Percentiles rank a stretch among this genome's conserved stretches.
Conservation (phyloP, 495 filamentous ascomycete genomes). For the Penicillium macrosclerotiorum region DNA sequence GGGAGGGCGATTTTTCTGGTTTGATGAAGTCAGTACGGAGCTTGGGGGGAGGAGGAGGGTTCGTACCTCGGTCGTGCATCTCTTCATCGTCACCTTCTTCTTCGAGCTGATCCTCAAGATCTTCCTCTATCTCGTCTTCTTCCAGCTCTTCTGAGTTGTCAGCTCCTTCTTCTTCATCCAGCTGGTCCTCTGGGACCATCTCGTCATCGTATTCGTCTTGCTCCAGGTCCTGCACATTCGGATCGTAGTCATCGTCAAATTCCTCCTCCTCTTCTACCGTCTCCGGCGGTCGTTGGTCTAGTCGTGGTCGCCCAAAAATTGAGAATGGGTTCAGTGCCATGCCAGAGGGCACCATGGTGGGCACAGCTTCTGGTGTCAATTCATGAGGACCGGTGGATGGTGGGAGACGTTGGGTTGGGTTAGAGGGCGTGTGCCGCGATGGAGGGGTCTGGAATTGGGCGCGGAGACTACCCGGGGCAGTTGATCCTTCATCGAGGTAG, state of each 20-base stretch:
- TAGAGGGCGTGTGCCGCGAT: slow-evolving; percentile 28
- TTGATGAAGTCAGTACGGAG: too few relatives aligned
- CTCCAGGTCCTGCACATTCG: slow-evolving; percentile 8
- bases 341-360: slow-evolving; percentile 20
- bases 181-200: slow-evolving; percentile 14
- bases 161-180: slow-evolving; percentile 8
- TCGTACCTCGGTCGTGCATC: slow-evolving; percentile 40
- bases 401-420: slow-evolving; percentile 30
- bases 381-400: slow-evolving; percentile 31
- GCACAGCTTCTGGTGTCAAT: slow-evolving; percentile 19
- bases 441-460: slow-evolving; percentile 42
- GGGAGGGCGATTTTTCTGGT: slow-evolving; percentile 37
- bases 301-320: slow-evolving; percentile 35
- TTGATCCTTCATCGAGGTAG: slow-evolving; percentile 7
- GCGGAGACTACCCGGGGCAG: slow-evolving; percentile 13
- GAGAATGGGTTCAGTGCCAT: slow-evolving; percentile 30
- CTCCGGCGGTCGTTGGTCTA: slow-evolving; percentile 14
- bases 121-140: slow-evolving; percentile 38
- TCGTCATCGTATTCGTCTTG: slow-evolving; percentile 11
- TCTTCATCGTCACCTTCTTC: slow-evolving; percentile 41
- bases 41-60: background rate
- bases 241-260: slow-evolving; percentile 18
- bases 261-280: slow-evolving; percentile 15
- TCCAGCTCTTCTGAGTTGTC: slow-evolving; percentile 30
- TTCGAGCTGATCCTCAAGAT: slow-evolving; percentile 35